Conservation (phyloP, 2,329 filamentous ascomycete genomes). For the Juglanconis oblonga region DNA sequence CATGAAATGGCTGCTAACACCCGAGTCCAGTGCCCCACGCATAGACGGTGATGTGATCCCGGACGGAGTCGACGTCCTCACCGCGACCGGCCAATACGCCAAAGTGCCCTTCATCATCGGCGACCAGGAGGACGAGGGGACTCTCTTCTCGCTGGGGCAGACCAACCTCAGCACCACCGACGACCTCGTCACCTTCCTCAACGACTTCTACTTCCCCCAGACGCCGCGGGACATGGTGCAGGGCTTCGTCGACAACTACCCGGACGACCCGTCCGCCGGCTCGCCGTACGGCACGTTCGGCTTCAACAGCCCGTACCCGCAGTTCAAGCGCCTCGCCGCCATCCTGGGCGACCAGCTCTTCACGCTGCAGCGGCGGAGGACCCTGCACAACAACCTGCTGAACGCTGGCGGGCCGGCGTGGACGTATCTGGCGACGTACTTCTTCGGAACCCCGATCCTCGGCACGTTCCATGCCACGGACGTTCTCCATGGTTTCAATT, state of each 20-base stretch:
- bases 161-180: constrained; percentile 53
- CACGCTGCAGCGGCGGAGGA: constrained; percentile 30
- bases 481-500: constrained; percentile 53
- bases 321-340: constrained; percentile 63
- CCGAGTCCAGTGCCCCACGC: constrained; percentile 42
- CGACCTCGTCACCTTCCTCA: constrained; percentile 52
- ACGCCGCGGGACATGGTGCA: constrained; percentile 41
- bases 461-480: constrained; percentile 64
- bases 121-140: constrained; percentile 65
- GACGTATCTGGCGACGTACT: constrained; percentile 60
- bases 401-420: constrained; percentile 45
- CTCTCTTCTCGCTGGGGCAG: constrained; percentile 59
- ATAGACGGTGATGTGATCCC: constrained; percentile 56
- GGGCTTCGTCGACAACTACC: constrained; percentile 52
- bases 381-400: constrained; percentile 41
- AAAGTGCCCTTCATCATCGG: constrained; percentile 62
- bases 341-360: constrained; percentile 64
- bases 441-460: constrained; percentile 57
- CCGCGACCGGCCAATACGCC: constrained; percentile 47
- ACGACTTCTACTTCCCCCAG: constrained; percentile 46
- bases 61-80: constrained; percentile 49
- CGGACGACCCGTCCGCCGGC: constrained; percentile 34
- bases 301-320: constrained; percentile 63
- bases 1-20: background rate
- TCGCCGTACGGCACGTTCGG: constrained; percentile 42